Evolutionary conservation across 2,329 filamentous ascomycete species (phyloP).

Genomic region (Fusarium sp.): DNA sequence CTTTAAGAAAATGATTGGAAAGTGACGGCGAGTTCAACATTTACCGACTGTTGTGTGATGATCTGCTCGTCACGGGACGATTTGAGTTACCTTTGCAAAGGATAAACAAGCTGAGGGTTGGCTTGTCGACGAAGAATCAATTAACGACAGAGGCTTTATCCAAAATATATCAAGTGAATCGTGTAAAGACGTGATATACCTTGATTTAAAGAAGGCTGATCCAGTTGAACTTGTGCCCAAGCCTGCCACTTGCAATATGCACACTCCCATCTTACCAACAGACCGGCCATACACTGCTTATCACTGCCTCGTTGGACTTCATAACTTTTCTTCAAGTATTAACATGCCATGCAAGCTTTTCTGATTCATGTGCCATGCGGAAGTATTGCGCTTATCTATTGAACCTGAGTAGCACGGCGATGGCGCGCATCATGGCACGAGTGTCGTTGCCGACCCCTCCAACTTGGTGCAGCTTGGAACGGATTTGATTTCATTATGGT

Average conservation of each 20-base stretch:
- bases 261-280: not conserved
- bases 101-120: too few relatives aligned
- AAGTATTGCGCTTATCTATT: slow-evolving; percentile 66
- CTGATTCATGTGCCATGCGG: slow-evolving; percentile 55
- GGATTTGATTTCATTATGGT: slow-evolving; percentile 50
- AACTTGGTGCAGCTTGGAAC: slow-evolving; percentile 70
- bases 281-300: not conserved
- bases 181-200: too few relatives aligned
- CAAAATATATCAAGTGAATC: too few relatives aligned
- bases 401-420: slow-evolving; percentile 71
- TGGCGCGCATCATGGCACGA: slow-evolving; percentile 72
- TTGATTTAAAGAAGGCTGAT: too few relatives aligned
- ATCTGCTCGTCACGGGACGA: too few relatives aligned
- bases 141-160: too few relatives aligned
- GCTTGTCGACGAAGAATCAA: too few relatives aligned
- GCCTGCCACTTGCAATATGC: not conserved
- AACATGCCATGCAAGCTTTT: slow-evolving; percentile 78
- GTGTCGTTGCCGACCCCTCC: slow-evolving; percentile 72
- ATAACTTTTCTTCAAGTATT: slow-evolving; percentile 71
- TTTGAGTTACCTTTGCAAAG: too few relatives aligned
- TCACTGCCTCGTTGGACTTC: slow-evolving; percentile 75
- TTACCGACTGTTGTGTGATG: too few relatives aligned
- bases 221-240: too few relatives aligned
- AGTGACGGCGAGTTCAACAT: too few relatives aligned
- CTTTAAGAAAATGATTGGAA: too few relatives aligned